Evolutionary conservation across 805 yeast genomes (phyloP), one percentile per base, ranked within the genome.

Genomic region (Brettanomyces sp.): DNA sequence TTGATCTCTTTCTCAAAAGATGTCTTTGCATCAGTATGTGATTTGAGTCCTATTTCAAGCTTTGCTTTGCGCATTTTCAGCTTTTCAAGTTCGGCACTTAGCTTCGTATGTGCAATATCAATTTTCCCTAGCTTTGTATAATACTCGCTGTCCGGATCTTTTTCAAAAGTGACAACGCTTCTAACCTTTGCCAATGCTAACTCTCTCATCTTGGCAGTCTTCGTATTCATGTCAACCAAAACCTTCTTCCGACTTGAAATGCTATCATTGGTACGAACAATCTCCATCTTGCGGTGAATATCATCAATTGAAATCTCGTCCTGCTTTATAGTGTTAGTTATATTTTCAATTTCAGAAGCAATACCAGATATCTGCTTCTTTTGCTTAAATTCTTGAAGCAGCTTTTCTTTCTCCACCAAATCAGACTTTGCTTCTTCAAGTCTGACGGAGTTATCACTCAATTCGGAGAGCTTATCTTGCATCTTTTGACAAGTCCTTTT

Each of bases 191-290:
- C 22, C 12, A 12, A 11, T 4, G 42, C 21, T 44, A 56, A 23
- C 1, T 55, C 47, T 12, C 48, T 56, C 62, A 46, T 57, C 39
- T 40, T 24, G 40, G 32, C 12, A 47, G 41, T n/a, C 6, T 50
- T 41, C 43, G 47, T 39, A 30, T 51, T 47, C 46, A 51, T 39
- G 23, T 54, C 53, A 8, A 47, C 47, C 25, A 59, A 38, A 39
- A 54, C 55, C 0, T 72, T 66, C 3, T 79, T 55, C 50, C 75
- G 78, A 0, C 87, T 82, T 49, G 75, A 67, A 3, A 71, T 54
- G 42, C 80, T 89, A 1, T 84, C 68, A 55, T 77, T 82, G 53
- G 73, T 72, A 52, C 76, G 81, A 3, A 76, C 70, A 13, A 66
- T 62, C 4, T 75, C 56, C 12, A 85, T 66, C 21, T 76, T 72